Conservation (phyloP, 345 rosid genomes). For the Syzygium oleosum region DNA sequence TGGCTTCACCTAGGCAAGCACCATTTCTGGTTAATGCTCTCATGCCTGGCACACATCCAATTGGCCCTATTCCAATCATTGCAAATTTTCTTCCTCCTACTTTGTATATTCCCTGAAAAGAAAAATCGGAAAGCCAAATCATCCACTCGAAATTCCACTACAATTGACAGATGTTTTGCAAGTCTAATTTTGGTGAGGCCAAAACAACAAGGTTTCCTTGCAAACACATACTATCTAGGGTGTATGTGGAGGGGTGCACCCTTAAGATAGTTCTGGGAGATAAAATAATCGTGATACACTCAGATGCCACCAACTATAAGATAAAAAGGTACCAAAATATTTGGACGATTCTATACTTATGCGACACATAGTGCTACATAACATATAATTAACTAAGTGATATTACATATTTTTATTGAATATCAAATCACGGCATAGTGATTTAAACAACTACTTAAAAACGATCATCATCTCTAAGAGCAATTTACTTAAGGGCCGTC, state of each 20-base stretch:
- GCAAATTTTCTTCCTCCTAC: neutral
- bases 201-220: neutral
- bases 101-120: neutral
- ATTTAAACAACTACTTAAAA: neutral
- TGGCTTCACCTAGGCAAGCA: neutral
- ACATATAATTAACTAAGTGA: neutral
- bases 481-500: neutral
- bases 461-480: too few relatives aligned
- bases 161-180: neutral
- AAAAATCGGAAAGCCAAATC: neutral
- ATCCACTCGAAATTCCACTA: neutral
- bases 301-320: too few relatives aligned
- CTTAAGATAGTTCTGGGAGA: neutral
- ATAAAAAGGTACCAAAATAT: neutral
- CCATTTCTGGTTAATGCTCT: neutral
- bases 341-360: neutral
- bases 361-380: neutral
- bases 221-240: neutral
- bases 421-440: neutral
- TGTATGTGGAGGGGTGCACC: neutral
- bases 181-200: neutral
- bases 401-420: neutral
- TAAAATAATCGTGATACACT: neutral
- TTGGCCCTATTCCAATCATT: neutral
- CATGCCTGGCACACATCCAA: neutral